Base-by-base conservation (phyloP, 169 alveolate genomes). In the Babesia caballi region DNA sequence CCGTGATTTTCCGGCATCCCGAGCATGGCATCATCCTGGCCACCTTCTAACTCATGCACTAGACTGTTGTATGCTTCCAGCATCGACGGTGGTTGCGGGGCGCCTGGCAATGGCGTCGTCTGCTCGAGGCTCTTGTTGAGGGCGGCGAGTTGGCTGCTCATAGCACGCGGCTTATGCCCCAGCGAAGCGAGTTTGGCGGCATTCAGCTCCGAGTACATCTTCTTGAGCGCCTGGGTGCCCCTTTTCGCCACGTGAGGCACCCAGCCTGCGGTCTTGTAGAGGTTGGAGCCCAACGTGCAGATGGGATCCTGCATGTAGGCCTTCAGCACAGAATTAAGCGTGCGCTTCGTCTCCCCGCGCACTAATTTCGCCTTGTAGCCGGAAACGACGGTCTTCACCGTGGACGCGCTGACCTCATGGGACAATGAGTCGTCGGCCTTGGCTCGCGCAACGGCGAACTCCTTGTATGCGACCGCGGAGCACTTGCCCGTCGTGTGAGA, bases 241-340 rank as follows among this genome's bases (percentile, higher is more conserved):
- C 21, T 14, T 17, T n/a, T 1, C 40, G 4, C 25, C 0, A 25
- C 5, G 25, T 7, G 36, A 14, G 44, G 23, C 6, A 12, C 14
- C 61, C 52, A 49, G 15, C 73, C 50, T 47, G 0, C 17, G 12
- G 4, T 19, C 27, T 44, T 28, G 70, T 70, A 70, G 2, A 70
- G 19, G 38, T 41, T 61, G 14, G 82, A 70, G 6, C 42, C 30
- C 46, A 70, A 12, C 4, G 32, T 17, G 25, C 70, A 33, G 12
- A 57, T 21, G 4, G 82, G 82, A 38, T 58, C 52, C 17, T 38
- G n/a, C 46, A n/a, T 49, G 42, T 41, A 70, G 38, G 49, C 19
- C 0, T 28, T 19, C 14, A 70, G 35, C 0, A 57, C 51, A n/a
- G 56, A 49, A 1, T 12, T 9, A 5, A 63, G 6, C 27, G 6